Evolutionary conservation across 208 protist genomes (phyloP), one percentile per base, ranked within the genome.

Genomic region (Polymyxa betae): DNA sequence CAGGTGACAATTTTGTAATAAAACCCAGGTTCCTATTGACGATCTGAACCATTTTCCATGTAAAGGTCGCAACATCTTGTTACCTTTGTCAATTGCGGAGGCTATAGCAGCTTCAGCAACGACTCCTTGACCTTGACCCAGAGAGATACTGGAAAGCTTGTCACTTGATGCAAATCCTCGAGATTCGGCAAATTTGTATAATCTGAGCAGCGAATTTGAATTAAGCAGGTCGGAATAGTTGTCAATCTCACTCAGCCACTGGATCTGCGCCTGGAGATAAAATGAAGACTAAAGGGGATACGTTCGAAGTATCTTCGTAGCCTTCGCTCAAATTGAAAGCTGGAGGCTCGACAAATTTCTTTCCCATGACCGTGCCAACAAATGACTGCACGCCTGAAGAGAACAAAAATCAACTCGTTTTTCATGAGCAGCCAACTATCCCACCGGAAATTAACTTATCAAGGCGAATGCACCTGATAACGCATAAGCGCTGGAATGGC

Each of bases 251-350:
- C 91, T 98, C 96, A 49, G 96, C 95, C 87, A 96, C 96, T 12
- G 98, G 98, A 94, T 99, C 98, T 1, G 98, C 97, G 44, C 98
- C 98, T 45, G 97, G 95, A 24, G 97, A 99, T n/a, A 99, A 95
- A 45, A 99, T 96, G 92, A 99, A 99, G 91, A 99, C 97, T 72
- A 99, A 93, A 72, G 98, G 98, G 38, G 96, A 96, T 43, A 91
- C 95, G 35, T 95, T 66, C 35, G 93, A 96, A 20, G 96, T 96
- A 92, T 98, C 97, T 90, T 96, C 96, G 96, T 97, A 99, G 35
- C 97, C 98, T 35, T 94, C 95, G n/a, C 94, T 91, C 20, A 99
- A 92, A 94, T 99, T 97, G 92, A 99, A 99, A 32, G 96, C 95
- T 49, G 98, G 98, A 0, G 98, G 96, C 35, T 98, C 95, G 90